Conservation (phyloP, 2,329 filamentous ascomycete species). For the Fusarium drepaniforme region DNA sequence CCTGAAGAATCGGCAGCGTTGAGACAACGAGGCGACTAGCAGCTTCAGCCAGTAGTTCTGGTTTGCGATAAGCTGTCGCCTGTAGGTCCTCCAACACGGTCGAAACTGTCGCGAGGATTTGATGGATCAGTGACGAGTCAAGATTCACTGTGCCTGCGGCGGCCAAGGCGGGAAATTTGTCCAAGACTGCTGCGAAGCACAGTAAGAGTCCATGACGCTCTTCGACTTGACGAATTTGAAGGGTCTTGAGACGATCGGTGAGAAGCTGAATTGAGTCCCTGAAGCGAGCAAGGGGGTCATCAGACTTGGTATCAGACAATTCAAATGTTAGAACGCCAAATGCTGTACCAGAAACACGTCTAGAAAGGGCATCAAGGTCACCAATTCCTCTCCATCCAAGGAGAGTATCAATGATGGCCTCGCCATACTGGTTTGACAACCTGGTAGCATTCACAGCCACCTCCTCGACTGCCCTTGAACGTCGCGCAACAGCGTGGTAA, state of each 20-base stretch:
- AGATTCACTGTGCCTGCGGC: constrained; percentile 22
- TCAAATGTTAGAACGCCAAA: constrained; percentile 71
- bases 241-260: constrained; percentile 55
- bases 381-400: constrained; percentile 91
- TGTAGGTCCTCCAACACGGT: constrained; percentile 57
- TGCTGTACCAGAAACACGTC: constrained; percentile 77
- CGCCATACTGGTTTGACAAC: constrained; percentile 77
- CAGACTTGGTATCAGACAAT: constrained; percentile 45
- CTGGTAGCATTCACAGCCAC: constrained; percentile 77
- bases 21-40: constrained; percentile 69
- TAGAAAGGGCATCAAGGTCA: constrained; percentile 79
- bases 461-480: constrained; percentile 83
- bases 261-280: constrained; percentile 56
- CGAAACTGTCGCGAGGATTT: constrained; percentile 46
- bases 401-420: constrained; percentile 76
- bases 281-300: constrained; percentile 44
- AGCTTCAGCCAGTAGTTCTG: constrained; percentile 74
- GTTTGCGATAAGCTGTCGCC: constrained; percentile 64
- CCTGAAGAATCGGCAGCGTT: constrained; percentile 60
- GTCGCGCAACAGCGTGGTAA: constrained; percentile 92
- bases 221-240: constrained; percentile 71
- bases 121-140: constrained; percentile 39
- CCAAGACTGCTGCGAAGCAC: constrained; percentile 69
- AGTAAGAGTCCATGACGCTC: constrained; percentile 77
- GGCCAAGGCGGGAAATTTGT: constrained; percentile 56